Evolutionary conservation across 2,329 filamentous ascomycete species (phyloP).

Genomic region (Aspergillus candidus): DNA sequence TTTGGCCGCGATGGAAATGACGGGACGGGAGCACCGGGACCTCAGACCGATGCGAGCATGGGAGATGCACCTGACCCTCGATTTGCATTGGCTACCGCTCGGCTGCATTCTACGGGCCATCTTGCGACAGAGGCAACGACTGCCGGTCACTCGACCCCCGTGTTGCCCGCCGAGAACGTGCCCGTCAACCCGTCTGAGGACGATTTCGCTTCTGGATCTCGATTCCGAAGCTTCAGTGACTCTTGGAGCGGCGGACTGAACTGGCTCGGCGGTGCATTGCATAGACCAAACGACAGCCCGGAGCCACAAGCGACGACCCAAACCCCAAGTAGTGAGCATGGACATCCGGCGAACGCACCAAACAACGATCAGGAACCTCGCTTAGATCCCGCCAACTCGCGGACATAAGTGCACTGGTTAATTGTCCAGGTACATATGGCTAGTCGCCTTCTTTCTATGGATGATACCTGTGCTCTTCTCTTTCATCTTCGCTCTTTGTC

Average conservation of each 20-base stretch:
- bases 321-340: not conserved
- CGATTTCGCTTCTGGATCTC: conserved; percentile 15
- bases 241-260: conserved; percentile 31
- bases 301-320: too few species aligned
- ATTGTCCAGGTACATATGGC: too few species aligned
- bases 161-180: conserved; percentile 13
- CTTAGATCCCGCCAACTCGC: too few species aligned
- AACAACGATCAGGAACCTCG: too few species aligned
- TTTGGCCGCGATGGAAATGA: conserved; percentile 15
- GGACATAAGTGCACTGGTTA: too few species aligned
- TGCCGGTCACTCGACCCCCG: conserved; percentile 19
- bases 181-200: conserved; percentile 9
- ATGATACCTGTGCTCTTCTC: too few species aligned
- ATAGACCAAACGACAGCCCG: conserved; percentile 11
- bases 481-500: too few species aligned
- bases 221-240: conserved; percentile 34
- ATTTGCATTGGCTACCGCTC: conserved; percentile 18
- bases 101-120: conserved; percentile 23
- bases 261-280: conserved; percentile 31
- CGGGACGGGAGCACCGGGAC: conserved; percentile 12
- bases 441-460: too few species aligned
- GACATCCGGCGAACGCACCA: too few species aligned
- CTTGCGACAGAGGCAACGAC: conserved; percentile 15
- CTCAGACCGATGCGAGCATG: conserved; percentile 14
- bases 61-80: conserved; percentile 14